These are phyloP conservation scores for Prunus salicina DNA, from an alignment of 306 rosid species.

Conservation along the genomic window DNA sequence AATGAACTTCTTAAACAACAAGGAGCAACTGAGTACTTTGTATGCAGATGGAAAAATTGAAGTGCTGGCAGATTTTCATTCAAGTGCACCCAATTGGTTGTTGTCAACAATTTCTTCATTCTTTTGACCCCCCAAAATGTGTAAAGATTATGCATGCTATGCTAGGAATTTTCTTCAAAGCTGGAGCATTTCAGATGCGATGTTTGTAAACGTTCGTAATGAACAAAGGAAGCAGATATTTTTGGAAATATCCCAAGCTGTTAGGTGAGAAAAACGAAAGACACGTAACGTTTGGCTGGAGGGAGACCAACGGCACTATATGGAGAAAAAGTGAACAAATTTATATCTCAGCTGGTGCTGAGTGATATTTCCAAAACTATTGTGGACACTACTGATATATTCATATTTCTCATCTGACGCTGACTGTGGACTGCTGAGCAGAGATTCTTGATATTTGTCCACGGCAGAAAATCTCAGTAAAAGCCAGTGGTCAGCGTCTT, in stretches of 20 bases:
- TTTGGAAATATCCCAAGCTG: not conserved
- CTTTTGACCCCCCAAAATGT: not conserved
- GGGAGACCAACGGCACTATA: not conserved
- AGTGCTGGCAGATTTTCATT: not conserved
- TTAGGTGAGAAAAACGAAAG: not conserved
- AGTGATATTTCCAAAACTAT: conserved; percentile 1
- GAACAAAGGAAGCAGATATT: not conserved
- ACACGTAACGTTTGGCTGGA: not conserved
- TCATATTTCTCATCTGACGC: not conserved
- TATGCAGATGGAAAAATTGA: not conserved
- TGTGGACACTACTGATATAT: not conserved
- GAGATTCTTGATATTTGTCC: not conserved
- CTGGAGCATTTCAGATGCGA: not conserved
- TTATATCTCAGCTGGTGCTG: not conserved
- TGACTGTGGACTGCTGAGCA: not conserved
- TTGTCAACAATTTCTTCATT: not conserved
- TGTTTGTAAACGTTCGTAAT: not conserved
- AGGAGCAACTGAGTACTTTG: not conserved
- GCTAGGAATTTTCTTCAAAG: not conserved
- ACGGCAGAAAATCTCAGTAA: conserved; percentile 9
- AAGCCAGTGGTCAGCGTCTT: conserved; percentile 31
- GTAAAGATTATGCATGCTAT: not conserved
- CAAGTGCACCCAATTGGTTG: not conserved
- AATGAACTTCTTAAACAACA: not conserved
- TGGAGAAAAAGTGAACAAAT: not conserved